phyloP scores from a whole-genome alignment of 495 filamentous ascomycete genomes.

The Penicillium tannophilum region DNA sequence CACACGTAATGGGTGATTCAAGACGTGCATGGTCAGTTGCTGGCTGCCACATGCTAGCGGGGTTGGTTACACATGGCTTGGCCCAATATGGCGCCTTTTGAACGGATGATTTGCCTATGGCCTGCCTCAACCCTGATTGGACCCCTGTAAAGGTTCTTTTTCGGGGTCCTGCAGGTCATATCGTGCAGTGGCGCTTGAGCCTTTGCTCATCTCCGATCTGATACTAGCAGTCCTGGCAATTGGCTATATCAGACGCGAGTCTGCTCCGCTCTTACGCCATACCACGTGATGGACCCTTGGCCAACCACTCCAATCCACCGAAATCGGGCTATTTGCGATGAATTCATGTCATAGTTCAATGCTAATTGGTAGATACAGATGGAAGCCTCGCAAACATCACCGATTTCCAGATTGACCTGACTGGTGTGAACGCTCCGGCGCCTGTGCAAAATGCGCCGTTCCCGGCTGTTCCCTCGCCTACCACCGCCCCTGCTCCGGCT shows the following conservation, averaged over 20 bases:
- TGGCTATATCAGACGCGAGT: constrained; percentile 31
- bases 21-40: constrained; percentile 13
- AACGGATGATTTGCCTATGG: constrained; percentile 9
- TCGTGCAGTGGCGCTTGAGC: constrained; percentile 17
- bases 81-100: constrained; percentile 22
- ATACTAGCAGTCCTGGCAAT: constrained; percentile 10
- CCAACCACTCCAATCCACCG: constrained; percentile 14
- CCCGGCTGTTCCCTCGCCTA: constrained; percentile 27
- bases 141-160: constrained; percentile 7
- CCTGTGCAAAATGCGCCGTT: constrained; percentile 36
- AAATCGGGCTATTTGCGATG: constrained; percentile 2
- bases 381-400: constrained; percentile 40
- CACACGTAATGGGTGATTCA: constrained; percentile 1
- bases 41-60: constrained; percentile 2
- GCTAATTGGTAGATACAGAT: constrained; percentile 29
- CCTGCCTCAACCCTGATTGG: constrained; percentile 3
- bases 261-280: constrained; percentile 41
- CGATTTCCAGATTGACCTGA: constrained; percentile 38
- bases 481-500: constrained; percentile 27
- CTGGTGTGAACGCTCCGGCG: constrained; percentile 27
- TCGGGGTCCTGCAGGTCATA: constrained; percentile 24
- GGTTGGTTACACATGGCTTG: constrained; percentile 12
- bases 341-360: constrained; percentile 5
- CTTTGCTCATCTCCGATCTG: constrained; percentile 17
- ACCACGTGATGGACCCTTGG: constrained; percentile 38